A percentile compares a stretch with the other conserved stretches of the same genome.
Evolutionary conservation across 2,329 filamentous ascomycete species (phyloP).

Genomic region (Aspergillus luchuensis): DNA sequence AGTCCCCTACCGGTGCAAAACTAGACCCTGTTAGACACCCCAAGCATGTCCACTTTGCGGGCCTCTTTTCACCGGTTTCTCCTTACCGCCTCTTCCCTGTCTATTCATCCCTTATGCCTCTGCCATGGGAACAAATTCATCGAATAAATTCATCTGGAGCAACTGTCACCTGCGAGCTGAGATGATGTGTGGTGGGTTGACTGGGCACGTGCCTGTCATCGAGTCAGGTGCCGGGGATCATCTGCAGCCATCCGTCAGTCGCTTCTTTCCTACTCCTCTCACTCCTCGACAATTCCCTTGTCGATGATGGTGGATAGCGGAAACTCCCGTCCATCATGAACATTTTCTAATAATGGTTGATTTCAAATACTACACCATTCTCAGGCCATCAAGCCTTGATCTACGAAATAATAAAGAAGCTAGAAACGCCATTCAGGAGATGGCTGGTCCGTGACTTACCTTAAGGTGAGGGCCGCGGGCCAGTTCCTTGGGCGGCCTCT

Average conservation of each 20-base stretch:
- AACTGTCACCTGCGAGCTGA: background rate
- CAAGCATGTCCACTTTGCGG: background rate
- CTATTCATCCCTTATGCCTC: background rate
- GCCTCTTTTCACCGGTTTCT: conserved; percentile 3
- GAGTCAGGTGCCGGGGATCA: background rate
- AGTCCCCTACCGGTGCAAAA: background rate
- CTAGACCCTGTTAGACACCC: conserved; percentile 9
- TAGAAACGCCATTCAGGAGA: background rate
- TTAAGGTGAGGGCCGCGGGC: background rate
- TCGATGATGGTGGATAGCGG: background rate
- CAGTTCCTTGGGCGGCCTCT: background rate
- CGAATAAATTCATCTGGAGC: too few species aligned
- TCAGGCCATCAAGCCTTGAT: background rate
- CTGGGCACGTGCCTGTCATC: background rate
- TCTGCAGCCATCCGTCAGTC: conserved; percentile 5
- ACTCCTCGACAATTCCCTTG: background rate
- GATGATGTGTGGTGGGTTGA: background rate
- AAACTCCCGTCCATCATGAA: background rate
- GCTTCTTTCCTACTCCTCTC: too few species aligned
- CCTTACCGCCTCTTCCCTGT: conserved; percentile 6
- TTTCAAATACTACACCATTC: background rate
- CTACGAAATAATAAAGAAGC: background rate
- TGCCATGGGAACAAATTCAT: too few species aligned
- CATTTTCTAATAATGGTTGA: too few species aligned
- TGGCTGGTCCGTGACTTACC: conserved; percentile 1